A percentile compares a stretch with the other conserved stretches of the same genome.
phyloP scores from a whole-genome alignment of 2,329 filamentous ascomycete genomes.

The Ilyonectria sp. region DNA sequence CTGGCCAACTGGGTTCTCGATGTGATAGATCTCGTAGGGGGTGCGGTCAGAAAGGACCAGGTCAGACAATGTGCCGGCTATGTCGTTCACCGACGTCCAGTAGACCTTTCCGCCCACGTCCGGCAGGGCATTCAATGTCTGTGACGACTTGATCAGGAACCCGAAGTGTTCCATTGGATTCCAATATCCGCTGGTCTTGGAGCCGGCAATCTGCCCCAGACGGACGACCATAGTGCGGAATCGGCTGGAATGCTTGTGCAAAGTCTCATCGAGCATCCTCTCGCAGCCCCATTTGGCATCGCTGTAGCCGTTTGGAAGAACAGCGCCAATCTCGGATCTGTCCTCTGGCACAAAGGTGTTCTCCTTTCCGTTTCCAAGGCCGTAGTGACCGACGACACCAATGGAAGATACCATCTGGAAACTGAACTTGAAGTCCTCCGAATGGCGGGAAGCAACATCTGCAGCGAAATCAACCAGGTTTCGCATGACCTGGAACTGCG shows the following conservation, averaged over 20 bases:
- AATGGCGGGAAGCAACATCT: background rate
- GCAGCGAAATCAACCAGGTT: constrained; percentile 18
- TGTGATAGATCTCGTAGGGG: constrained; percentile 17
- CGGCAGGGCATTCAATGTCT: constrained; percentile 36
- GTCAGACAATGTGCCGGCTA: constrained; percentile 13
- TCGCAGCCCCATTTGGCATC: constrained; percentile 44
- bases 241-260: constrained; percentile 34
- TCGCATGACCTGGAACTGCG: constrained; percentile 41
- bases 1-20: constrained; percentile 25
- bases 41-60: constrained; percentile 10
- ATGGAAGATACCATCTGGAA: constrained; percentile 24
- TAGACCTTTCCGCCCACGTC: constrained; percentile 27
- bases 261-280: constrained; percentile 41
- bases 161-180: constrained; percentile 45
- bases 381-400: constrained; percentile 19
- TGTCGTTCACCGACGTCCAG: constrained; percentile 24
- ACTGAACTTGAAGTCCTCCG: constrained; percentile 14
- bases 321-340: background rate
- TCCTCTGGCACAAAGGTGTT: constrained; percentile 18
- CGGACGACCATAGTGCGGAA: constrained; percentile 42
- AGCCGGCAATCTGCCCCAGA: constrained; percentile 42
- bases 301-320: constrained; percentile 37
- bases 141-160: constrained; percentile 41
- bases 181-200: constrained; percentile 43
- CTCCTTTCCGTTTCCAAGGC: background rate